Base-by-base conservation (phyloP, 306 rosid genomes). In the Prunus mira region DNA sequence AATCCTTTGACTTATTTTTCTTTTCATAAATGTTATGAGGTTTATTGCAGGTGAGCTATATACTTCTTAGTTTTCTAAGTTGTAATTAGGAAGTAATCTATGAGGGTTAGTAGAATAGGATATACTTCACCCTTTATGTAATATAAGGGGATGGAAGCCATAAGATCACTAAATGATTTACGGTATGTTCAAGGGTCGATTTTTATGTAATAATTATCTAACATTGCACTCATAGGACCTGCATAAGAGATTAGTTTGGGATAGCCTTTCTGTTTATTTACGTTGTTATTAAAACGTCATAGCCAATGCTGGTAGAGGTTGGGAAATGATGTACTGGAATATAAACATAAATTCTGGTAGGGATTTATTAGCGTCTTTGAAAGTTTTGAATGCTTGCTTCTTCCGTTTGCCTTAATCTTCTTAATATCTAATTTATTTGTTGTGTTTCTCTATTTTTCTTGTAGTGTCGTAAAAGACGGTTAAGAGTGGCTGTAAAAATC, bases 401-500 rank as follows among this genome's bases (percentile, higher is more conserved):
- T 76, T 51, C 34, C 32, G 14, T 71, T 80, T 64, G 34, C n/a
- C 64, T 56, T 62, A 28, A 45, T 76, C n/a, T 62, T 58, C 20
- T 19, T 24, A 15, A 38, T 66, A 25, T 34, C 49, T 79, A 63
- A 51, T 58, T 70, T 79, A 45, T 47, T 43, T 25, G 25, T 55
- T 67, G 22, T 7, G 3, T 10, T 57, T 17, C 27, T 4, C 43
- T 67, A 24, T 77, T 66, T 58, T 75, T 62, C 74, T 71, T 79
- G 69, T 63, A 96, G 99, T 92, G 98, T 82, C 81, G 88, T 67
- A 88, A 85, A 76, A 87, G 98, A 80, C 76, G 22, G 80, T 69
- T 88, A 71, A 96, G 82, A 84, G 86, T 96, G 82, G 93, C 96
- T 52, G 86, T 96, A 69, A 92, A 96, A 84, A 96, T 97, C 72